phyloP scores from a whole-genome alignment of 768 basidiomycete species.

The Gloeopeniophorella convolvens region DNA sequence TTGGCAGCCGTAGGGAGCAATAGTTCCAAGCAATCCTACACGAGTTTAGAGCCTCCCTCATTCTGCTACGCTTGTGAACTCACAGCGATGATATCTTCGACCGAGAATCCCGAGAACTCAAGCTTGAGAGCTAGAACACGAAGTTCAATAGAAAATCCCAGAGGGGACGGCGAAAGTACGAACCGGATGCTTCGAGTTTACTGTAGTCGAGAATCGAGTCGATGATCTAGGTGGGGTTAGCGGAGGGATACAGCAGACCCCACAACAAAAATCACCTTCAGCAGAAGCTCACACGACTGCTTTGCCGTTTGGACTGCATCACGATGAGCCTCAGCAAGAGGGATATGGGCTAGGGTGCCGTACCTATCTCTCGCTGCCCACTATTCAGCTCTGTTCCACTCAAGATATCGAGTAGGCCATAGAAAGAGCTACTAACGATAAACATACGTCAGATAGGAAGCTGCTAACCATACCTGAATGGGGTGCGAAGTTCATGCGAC shows the following conservation, averaged over 20 bases:
- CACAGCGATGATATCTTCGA: slow-evolving; percentile 68
- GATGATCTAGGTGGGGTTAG: slow-evolving; percentile 46
- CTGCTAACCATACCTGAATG: slow-evolving; percentile 49
- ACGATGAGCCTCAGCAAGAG: background rate
- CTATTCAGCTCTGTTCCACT: slow-evolving; percentile 64
- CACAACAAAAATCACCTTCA: slow-evolving; percentile 41
- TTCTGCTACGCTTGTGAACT: slow-evolving; percentile 15
- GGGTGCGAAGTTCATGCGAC: slow-evolving; percentile 73
- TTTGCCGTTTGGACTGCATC: slow-evolving; percentile 65
- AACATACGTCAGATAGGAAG: background rate
- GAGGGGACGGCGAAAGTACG: slow-evolving; percentile 3
- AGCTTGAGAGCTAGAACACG: slow-evolving; percentile 52
- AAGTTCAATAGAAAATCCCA: slow-evolving; percentile 10
- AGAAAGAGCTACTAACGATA: slow-evolving; percentile 50
- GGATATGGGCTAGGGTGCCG: background rate
- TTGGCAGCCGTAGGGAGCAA: slow-evolving; percentile 68
- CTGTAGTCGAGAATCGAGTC: slow-evolving; percentile 76
- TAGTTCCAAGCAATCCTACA: slow-evolving; percentile 70
- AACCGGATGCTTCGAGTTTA: slow-evolving; percentile 71
- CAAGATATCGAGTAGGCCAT: slow-evolving; percentile 67
- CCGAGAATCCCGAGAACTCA: slow-evolving; percentile 57
- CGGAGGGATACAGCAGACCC: background rate
- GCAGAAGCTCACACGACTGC: slow-evolving; percentile 65
- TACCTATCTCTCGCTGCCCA: slow-evolving; percentile 66
- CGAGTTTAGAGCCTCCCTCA: background rate